Evolutionary conservation across 202 grass and related monocot species (phyloP), one percentile per base, ranked within the genome.

Genomic region (Dendrocalamus latiflorus): DNA sequence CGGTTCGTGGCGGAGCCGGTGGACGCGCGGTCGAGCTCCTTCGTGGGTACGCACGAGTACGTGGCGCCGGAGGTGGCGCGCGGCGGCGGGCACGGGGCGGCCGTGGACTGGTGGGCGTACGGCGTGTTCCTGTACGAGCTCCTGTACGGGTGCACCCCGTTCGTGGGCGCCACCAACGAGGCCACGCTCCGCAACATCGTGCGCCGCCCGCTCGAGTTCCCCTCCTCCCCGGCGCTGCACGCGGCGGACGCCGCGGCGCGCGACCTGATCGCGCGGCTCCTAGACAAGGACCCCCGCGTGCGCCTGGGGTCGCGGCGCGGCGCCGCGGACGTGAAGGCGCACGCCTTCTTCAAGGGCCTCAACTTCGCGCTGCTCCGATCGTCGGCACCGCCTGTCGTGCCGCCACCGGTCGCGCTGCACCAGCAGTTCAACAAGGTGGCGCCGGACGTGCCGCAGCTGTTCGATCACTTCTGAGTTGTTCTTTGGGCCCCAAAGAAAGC

Each of bases 31-130:
- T 98, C 95, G 8, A 86, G 80, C 70, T 98, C 96, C 8, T 98
- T 98, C 70, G 96, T 98, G 54, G 96, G 96, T 2, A 98, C 95
- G 20, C 96, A 95, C 85, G 96, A 98, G 80, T 98, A 98, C 81
- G 93, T 98, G 33, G 88, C 93, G 8, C 93, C 95, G 5, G 96
- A 98, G 78, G 91, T 95, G 0, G 93, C 93, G 21, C 48, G 89
- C 39, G 96, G 96, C 61, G 80, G 86, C 25, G 78, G 83, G 9
- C 93, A 98, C 80, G 96, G 96, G 74, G 92, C 91, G 6, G 87
- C 81, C 22, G 96, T 98, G 24, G 95, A 98, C 89, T 98, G 95
- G 96, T 95, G 96, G 95, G 87, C 96, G 16, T 93, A 91, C 73
- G 96, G 96, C 33, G 85, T 98, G 51, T 93, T 98, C 79, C 85